Percentiles rank a stretch among this genome's conserved stretches.
These are phyloP conservation scores for Fusarium piperis DNA, from an alignment of 2,329 filamentous ascomycete species.

Conservation along the genomic window DNA sequence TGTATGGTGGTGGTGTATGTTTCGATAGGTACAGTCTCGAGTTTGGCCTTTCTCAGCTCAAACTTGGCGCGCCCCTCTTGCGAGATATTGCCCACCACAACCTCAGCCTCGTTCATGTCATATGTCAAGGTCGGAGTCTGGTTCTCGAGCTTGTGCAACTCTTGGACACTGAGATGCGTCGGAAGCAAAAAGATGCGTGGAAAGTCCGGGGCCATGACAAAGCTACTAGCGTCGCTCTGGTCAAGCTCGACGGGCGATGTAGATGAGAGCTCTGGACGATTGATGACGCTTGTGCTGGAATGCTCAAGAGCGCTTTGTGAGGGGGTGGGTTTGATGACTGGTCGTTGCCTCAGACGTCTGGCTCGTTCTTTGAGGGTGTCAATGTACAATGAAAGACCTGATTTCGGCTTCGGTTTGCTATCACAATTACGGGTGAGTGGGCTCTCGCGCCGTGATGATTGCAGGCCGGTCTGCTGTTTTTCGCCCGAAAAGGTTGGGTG, in stretches of 20 bases:
- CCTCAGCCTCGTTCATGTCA: conserved; percentile 74
- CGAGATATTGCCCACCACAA: conserved; percentile 79
- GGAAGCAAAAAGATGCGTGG: conserved; percentile 79
- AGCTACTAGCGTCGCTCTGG: neutral
- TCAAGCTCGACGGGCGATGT: neutral
- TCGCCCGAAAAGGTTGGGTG: neutral
- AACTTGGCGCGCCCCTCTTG: conserved; percentile 77
- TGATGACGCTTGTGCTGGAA: neutral
- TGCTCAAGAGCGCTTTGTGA: neutral
- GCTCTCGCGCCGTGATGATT: neutral
- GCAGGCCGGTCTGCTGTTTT: neutral
- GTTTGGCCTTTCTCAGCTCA: conserved; percentile 75
- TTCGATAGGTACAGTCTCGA: conserved; percentile 62
- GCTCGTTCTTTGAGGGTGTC: neutral
- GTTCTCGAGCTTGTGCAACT: conserved; percentile 72
- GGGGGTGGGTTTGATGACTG: neutral
- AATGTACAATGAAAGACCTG: neutral
- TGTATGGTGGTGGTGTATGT: neutral
- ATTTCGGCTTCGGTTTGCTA: neutral
- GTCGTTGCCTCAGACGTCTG: neutral
- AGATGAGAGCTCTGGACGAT: neutral
- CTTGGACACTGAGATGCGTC: conserved; percentile 71
- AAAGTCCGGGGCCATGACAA: conserved; percentile 45
- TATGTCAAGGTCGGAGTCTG: conserved; percentile 74
- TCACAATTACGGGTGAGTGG: neutral